Percentiles rank a stretch among this genome's conserved stretches.
Conservation (phyloP, 108 stramenopile species). For the Parietichytrium sp. region DNA sequence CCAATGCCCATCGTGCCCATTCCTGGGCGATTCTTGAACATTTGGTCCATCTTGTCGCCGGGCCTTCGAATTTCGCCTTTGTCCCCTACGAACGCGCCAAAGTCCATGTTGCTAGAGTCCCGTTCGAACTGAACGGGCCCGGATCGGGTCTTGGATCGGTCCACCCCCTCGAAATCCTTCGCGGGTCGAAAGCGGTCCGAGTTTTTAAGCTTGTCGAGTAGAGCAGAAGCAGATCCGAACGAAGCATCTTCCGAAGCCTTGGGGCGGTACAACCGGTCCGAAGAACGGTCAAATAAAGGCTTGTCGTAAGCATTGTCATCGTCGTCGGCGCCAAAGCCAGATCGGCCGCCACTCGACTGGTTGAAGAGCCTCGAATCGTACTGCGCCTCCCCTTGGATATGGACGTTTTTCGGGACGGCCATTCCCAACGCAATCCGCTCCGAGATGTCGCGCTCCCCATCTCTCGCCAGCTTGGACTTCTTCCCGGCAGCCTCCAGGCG, state of each 20-base stretch:
- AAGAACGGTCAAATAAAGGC: constrained; percentile 84
- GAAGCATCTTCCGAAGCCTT: constrained; percentile 43
- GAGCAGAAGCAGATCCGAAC: constrained; percentile 46
- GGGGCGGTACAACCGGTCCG: constrained; percentile 85
- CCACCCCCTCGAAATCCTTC: constrained; percentile 50
- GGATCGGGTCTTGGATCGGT: neutral
- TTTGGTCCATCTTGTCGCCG: no score
- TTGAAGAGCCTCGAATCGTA: constrained; percentile 93
- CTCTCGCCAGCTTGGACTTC: constrained; percentile 76
- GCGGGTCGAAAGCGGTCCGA: constrained; percentile 51
- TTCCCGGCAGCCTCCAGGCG: constrained; percentile 72
- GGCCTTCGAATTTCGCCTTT: no score
- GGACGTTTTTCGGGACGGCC: constrained; percentile 76
- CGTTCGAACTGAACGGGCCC: constrained; percentile 55
- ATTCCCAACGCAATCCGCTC: constrained; percentile 96
- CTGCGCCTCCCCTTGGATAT: constrained; percentile 66
- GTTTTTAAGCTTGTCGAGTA: constrained; percentile 44
- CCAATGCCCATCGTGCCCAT: no score
- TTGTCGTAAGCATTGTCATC: constrained; percentile 92
- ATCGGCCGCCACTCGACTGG: constrained; percentile 85
- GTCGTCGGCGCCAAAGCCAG: constrained; percentile 94
- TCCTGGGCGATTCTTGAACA: no score
- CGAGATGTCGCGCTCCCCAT: constrained; percentile 86
- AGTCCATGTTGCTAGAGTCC: no score
- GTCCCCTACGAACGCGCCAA: no score